Evolutionary conservation across 305 asterid genomes (phyloP), one percentile per base, ranked within the genome.

Genomic region (Fraxinus angustifolia): DNA sequence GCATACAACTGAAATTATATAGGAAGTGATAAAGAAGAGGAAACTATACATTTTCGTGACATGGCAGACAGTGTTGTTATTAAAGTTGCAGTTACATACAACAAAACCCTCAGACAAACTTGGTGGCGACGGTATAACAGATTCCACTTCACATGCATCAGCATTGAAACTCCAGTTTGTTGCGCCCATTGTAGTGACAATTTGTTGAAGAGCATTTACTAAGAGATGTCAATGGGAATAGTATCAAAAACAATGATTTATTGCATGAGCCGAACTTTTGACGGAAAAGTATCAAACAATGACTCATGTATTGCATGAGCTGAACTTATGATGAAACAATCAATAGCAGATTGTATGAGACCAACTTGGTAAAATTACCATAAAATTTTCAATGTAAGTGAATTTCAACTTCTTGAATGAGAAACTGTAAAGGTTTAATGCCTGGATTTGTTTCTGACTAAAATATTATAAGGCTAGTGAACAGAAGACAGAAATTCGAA

Each of bases 171-270:
- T 84, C 96, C 93, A 93, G 82, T 70, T 62, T 75, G 87, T 86
- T 50, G 93, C 96, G 26, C 99, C 99, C 95, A 96, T 84, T 81
- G 91, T 91, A 17, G 84, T 82, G 42, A 90, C 95, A 38, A 93
- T 84, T 85, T 88, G 90, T 87, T 85, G 89, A 78, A 96, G 94
- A 82, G 87, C 92, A 79, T 90, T 90, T 86, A 90, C 99, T 96
- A 79, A 70, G 45, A 70, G 23, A 70, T 70, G 16, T 70, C 45
- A 70, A 6, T 11, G 40, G 12, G 42, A 33, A 70, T 31, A 70
- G 42, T 33, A 31, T 70, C 75, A 70, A 65, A 72, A 23, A 23
- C 42, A 78, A 11, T 12, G 78, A 78, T 2, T 56, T 17, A 56
- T 56, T 56, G 67, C 67, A 83, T 8, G 21, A 67, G 8, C 31